phyloP scores from a whole-genome alignment of 495 filamentous ascomycete species.

The Hyaloscypha variabilis region DNA sequence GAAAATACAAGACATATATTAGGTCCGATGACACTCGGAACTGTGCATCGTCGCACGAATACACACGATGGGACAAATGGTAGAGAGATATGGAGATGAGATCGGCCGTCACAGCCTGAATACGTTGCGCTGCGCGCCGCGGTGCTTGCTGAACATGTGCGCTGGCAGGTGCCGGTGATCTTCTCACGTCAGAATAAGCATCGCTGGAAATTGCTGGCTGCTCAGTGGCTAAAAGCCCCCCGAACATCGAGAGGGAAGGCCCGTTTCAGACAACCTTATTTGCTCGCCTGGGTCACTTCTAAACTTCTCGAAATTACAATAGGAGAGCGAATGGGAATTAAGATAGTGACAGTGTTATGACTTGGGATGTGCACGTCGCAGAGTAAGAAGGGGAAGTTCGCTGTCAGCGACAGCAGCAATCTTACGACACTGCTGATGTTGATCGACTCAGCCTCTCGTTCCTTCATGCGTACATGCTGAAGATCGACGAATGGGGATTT shows the following conservation, averaged over 20 bases:
- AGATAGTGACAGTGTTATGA: background rate
- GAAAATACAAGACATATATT: background rate
- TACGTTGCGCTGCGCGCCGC: background rate
- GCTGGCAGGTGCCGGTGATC: slow-evolving; percentile 5
- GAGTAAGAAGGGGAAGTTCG: background rate
- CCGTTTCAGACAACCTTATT: background rate
- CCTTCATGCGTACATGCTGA: background rate
- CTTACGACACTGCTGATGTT: background rate
- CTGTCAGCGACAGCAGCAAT: background rate
- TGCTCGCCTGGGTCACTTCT: background rate
- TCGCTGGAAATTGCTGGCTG: background rate
- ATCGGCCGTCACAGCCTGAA: background rate
- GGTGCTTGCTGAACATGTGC: background rate
- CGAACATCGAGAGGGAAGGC: background rate
- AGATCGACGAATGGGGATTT: background rate
- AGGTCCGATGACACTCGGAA: background rate
- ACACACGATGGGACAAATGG: background rate
- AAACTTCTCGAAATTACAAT: background rate
- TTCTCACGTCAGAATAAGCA: slow-evolving; percentile 5
- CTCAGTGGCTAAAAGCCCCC: background rate
- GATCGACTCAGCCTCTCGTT: background rate
- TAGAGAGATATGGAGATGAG: background rate
- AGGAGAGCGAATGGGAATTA: background rate
- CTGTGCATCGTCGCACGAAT: background rate
- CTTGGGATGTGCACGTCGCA: background rate